Conservation (phyloP, 2,329 filamentous ascomycete species). For the Davidsoniella neocaledoniae region DNA sequence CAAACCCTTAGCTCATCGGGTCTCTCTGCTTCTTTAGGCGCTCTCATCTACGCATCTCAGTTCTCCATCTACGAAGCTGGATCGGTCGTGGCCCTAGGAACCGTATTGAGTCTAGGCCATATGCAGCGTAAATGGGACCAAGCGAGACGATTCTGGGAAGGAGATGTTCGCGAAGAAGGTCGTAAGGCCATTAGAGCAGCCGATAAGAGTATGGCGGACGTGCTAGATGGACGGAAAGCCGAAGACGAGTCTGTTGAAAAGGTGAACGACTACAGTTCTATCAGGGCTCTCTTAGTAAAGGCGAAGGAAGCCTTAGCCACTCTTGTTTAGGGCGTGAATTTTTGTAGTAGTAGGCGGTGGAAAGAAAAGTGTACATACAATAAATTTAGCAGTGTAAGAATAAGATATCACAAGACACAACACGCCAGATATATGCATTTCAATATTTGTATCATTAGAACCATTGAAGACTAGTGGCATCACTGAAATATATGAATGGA, state of each 20-base stretch:
- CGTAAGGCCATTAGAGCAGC: constrained; percentile 42
- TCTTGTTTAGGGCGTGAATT: neutral
- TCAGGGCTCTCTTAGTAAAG: constrained; percentile 26
- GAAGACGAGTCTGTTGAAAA: constrained; percentile 16
- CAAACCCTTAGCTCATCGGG: constrained; percentile 59
- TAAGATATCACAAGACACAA: neutral
- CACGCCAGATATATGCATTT: no score
- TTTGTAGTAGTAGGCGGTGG: neutral
- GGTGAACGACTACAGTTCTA: constrained; percentile 22
- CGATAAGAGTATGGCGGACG: constrained; percentile 34
- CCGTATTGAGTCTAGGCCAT: constrained; percentile 39
- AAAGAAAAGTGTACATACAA: constrained; percentile 3
- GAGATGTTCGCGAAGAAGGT: constrained; percentile 49
- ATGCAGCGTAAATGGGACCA: constrained; percentile 48
- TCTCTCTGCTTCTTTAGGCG: constrained; percentile 37
- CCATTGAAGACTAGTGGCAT: no score
- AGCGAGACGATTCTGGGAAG: constrained; percentile 44
- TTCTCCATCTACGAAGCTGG: constrained; percentile 45
- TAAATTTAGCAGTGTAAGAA: constrained; percentile 5
- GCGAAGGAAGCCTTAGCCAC: constrained; percentile 30
- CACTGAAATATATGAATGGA: no score
- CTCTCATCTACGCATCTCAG: constrained; percentile 38
- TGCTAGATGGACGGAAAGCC: constrained; percentile 23
- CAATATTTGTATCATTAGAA: no score
- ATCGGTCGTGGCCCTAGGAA: constrained; percentile 42